Base-by-base conservation (phyloP, 1,284 basidiomycete species). In the Cyathus olla region DNA sequence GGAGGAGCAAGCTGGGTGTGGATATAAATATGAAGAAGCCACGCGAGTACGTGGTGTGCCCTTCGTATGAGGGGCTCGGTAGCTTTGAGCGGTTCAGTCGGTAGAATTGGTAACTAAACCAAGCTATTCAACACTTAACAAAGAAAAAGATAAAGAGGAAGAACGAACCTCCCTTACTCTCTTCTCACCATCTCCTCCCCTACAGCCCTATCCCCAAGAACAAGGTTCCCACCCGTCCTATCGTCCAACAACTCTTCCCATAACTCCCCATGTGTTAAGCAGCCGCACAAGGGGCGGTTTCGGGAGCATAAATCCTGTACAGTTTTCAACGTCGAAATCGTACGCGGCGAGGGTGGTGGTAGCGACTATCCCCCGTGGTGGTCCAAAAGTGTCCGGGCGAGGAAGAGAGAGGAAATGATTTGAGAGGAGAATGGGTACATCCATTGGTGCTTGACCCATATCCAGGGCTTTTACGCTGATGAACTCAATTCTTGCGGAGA, bases 301-400 rank as follows among this genome's bases (percentile, higher is more conserved):
- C 94, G 93, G 1, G 97, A 78, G 96, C 84, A 98, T 89, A 75
- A 99, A 98, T 1, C 97, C 97, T 0, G 95, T 95, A 24, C 91
- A 85, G 2, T 94, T 94, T 72, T 97, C 95, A 66, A 98, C 93
- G 74, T 98, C 96, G 82, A 96, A 98, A 82, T 98, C 79, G 26
- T 86, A 88, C 6, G 95, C 76, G 2, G 95, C 94, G 57, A 96
- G 88, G 4, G 95, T 96, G 13, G 93, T 90, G 4, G 92, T 95
- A 75, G 96, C 95, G n/a, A 85, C 80, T 5, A 80, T 78, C 39
- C 85, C 85, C 8, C 69, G 69, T 5, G 72, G 71, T 17, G 74
- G 74, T 10, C 79, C 80, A 42, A 79, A 52, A 28, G 78, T 65
- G 56, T 87, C 84, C 3, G 85, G 87, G 44, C 89, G 88, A 19